Percentiles rank a stretch among this genome's conserved stretches.
Conservation (phyloP, 352 stramenopile genomes). For the Phytophthora foliorum region DNA sequence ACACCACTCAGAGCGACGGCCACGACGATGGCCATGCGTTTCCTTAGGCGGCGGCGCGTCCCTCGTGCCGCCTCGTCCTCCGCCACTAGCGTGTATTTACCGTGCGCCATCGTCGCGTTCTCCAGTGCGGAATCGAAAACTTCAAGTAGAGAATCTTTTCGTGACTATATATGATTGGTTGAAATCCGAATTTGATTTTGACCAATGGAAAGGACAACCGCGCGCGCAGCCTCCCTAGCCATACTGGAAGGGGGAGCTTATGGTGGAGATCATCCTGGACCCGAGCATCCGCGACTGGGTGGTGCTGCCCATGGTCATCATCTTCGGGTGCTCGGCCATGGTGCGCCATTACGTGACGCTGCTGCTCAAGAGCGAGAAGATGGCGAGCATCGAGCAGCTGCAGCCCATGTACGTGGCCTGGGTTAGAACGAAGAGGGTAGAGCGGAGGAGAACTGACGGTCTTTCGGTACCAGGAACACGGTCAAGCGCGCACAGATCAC, state of each 20-base stretch:
- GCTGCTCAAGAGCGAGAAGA: conserved; percentile 87
- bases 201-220: conserved; percentile 6
- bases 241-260: conserved; percentile 21
- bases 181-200: background rate
- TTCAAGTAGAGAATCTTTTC: conserved; percentile 24
- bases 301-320: conserved; percentile 97
- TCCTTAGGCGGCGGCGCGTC: conserved; percentile 9
- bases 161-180: conserved; percentile 2
- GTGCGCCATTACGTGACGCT: conserved; percentile 89
- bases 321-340: conserved; percentile 91
- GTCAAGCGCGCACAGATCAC: conserved; percentile 86
- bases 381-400: conserved; percentile 79
- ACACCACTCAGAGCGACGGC: conserved; percentile 24
- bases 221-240: background rate
- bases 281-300: conserved; percentile 96
- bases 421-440: background rate
- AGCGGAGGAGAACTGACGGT: background rate
- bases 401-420: conserved; percentile 69
- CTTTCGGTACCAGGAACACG: conserved; percentile 73
- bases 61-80: conserved; percentile 23
- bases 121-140: conserved; percentile 18
- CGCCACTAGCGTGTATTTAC: conserved; percentile 32
- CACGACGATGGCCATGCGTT: conserved; percentile 16
- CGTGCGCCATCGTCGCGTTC: conserved; percentile 25
- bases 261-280: conserved; percentile 94